Conservation (phyloP, 495 filamentous ascomycete species). For the Lasiosphaeris hirsuta region DNA sequence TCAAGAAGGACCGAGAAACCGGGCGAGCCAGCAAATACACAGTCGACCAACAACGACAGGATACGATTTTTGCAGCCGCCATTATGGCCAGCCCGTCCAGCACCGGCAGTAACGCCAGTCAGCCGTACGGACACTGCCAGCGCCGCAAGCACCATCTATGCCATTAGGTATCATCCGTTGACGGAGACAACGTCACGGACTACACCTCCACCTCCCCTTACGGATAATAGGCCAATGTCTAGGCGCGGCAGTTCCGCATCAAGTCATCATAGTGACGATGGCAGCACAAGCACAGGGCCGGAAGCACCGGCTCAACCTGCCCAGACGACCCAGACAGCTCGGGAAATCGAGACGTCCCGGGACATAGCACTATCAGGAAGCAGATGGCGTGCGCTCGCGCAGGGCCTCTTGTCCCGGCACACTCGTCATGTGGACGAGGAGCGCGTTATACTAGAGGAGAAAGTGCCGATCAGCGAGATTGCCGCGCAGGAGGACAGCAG, state of each 20-base stretch:
- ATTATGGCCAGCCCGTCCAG: constrained; percentile 59
- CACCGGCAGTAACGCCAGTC: constrained; percentile 63
- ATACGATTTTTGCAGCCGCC: constrained; percentile 40
- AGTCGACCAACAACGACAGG: constrained; percentile 30
- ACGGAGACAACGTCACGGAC: constrained; percentile 57
- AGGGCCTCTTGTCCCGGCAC: constrained; percentile 17
- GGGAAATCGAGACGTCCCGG: constrained; percentile 6
- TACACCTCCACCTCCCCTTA: constrained; percentile 34
- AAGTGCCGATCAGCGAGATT: neutral
- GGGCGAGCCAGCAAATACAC: constrained; percentile 20
- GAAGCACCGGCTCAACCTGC: constrained; percentile 11
- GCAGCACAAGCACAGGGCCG: constrained; percentile 10
- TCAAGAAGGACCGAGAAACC: constrained; percentile 21
- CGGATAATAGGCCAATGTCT: constrained; percentile 28
- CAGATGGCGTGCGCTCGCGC: constrained; percentile 30
- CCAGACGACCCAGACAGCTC: constrained; percentile 11
- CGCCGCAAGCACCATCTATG: constrained; percentile 75
- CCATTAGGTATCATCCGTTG: constrained; percentile 76
- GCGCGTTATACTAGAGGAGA: neutral
- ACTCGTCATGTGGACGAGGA: constrained; percentile 22
- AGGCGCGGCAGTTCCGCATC: constrained; percentile 33
- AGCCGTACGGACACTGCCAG: constrained; percentile 73
- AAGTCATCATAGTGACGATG: constrained; percentile 26
- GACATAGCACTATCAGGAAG: constrained; percentile 6
- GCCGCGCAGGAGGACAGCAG: constrained; percentile 14